Percentiles rank a stretch among this genome's conserved stretches.
phyloP scores from a whole-genome alignment of 2,329 filamentous ascomycete genomes.

The Penicillium sp. region DNA sequence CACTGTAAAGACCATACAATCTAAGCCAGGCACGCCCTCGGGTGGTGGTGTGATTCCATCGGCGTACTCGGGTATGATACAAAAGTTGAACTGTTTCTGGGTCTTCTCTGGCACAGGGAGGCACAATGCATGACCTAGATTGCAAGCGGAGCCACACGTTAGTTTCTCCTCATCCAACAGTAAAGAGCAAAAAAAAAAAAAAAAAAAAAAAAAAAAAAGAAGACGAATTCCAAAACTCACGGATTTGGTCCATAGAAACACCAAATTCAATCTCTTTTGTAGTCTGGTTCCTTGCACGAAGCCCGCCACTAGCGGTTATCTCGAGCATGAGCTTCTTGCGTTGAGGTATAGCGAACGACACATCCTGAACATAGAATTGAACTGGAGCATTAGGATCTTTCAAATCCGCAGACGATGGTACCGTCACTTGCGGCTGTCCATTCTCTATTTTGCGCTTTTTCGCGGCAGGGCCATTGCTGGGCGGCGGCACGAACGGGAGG shows the following conservation, averaged over 20 bases:
- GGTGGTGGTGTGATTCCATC: constrained; percentile 50
- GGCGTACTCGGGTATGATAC: constrained; percentile 55
- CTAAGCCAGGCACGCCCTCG: constrained; percentile 44
- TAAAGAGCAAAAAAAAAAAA: background rate
- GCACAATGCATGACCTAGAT: constrained; percentile 56
- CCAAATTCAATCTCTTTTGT: constrained; percentile 56
- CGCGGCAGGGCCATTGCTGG: constrained; percentile 35
- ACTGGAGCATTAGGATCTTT: constrained; percentile 33
- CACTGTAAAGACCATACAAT: constrained; percentile 62
- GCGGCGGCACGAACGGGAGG: constrained; percentile 27
- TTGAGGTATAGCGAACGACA: constrained; percentile 62
- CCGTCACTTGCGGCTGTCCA: constrained; percentile 28
- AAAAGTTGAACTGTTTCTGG: constrained; percentile 63
- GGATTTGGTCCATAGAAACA: constrained; percentile 50
- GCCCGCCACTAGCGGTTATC: constrained; percentile 46
- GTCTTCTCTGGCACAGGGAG: constrained; percentile 65
- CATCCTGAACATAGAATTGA: constrained; percentile 52
- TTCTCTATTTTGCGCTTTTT: constrained; percentile 55
- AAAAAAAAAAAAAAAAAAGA: background rate
- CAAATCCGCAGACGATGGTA: constrained; percentile 32
- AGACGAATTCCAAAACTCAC: constrained; percentile 31
- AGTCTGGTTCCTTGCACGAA: constrained; percentile 52
- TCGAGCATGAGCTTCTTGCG: constrained; percentile 64
- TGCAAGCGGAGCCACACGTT: background rate
- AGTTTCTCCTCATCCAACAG: constrained; percentile 1